Base-by-base conservation (phyloP, 352 stramenopile genomes). In the Globisporangium alternatum region DNA sequence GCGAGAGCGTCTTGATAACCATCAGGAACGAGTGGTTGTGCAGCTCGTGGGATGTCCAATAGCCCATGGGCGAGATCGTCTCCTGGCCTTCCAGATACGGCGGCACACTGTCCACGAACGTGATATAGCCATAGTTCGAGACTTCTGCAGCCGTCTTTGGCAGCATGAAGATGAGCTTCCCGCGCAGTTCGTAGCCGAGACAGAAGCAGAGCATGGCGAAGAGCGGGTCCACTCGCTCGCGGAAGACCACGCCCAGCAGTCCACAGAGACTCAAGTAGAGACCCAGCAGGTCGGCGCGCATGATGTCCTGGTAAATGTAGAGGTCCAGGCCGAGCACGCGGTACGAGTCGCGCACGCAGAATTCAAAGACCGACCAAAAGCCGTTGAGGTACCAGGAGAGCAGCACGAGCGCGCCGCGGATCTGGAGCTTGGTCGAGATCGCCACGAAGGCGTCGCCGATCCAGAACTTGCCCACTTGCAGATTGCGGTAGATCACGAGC, bases 341-440 rank as follows among this genome's bases (percentile, higher is more conserved):
- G 7, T 69, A 49, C 9, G 73, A 65, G 25, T 67, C 69, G 19
- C 58, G 63, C 55, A 81, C 59, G 7, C 64, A 68, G 43, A 77
- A 81, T 63, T 78, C 74, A 22, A 66, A 68, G 13, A 84, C 31
- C 0, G 69, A 64, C 76, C 76, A 84, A 44, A 78, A 81, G 9
- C 39, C 51, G 44, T 77, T 66, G 1, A 78, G 5, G 43, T 70
- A 69, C 65, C 73, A 81, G 2, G 71, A 71, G 1, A 68, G 3
- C 0, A 80, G 25, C 12, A 81, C 56, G 2, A 78, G 15, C 2
- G 72, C 22, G 1, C 68, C 68, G 0, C 68, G 65, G 5, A 71
- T 0, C 9, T 74, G 54, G 0, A 79, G 49, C 2, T 52, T 66
- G 25, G 62, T 60, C 1, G 71, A 81, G 17, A 79, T 45, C 9